Base-by-base conservation (phyloP, 441 rosid species). In the Pelargonium myrrhifolium region DNA sequence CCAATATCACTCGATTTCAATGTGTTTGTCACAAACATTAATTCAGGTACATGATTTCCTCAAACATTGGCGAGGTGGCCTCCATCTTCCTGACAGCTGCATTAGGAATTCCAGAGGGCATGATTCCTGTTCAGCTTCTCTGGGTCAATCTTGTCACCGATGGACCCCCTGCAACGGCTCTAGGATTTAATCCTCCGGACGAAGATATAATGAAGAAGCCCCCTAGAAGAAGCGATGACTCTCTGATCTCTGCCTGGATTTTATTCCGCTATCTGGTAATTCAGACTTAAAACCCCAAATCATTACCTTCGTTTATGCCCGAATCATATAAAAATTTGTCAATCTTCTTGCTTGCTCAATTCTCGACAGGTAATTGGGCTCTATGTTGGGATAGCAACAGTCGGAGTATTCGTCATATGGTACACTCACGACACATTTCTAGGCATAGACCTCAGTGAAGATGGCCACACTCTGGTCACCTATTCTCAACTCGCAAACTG, bases 71-170 rank as follows among this genome's bases (percentile, higher is more conserved):
- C 3, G 86, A 82, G 83, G 86, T 82, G 6, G 82, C 79, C 43
- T 80, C 82, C 17, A 82, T 82, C 66, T 82, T 82, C 70, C 53
- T 82, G 22, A 82, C 86, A 1, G 83, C 86, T 10, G 86, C 86
- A 9, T 74, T 82, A 14, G 83, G 86, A 6, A 82, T 82, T 66
- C 86, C 86, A 1, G 82, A 82, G 68, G 79, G 86, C 59, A 72
- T 82, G 72, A 78, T 82, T 11, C 83, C 86, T 1, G 86, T 80
- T 64, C 86, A 82, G 74, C 86, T 82, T 59, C 82, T 82, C 69
- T 82, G 86, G 86, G 83, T 82, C 24, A 82, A 82, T 72, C 83
- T 80, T 43, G 86, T 82, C 10, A 82, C 86, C 0, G 86, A 82
- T 71, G 86, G 86, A 61, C 86, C 86, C 0, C 86, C 86, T 65